Evolutionary conservation across 2,329 filamentous ascomycete genomes (phyloP), one percentile per base, ranked within the genome.

Genomic region (Colletotrichum sp.): DNA sequence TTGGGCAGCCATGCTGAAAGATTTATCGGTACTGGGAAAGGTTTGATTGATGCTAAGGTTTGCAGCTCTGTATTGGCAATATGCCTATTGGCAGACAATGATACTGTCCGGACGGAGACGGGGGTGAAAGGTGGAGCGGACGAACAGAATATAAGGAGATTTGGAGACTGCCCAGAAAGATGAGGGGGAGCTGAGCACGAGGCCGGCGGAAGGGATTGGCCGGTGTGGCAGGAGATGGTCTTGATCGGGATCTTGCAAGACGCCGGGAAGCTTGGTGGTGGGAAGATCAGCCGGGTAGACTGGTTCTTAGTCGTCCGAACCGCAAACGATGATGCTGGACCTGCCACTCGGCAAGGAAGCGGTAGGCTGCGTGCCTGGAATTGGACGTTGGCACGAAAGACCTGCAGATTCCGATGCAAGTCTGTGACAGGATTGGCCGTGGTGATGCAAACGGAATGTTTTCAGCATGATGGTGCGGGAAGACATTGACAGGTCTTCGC

Each of bases 231-330:
- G 57, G 36, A 39, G 28, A 68, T 68, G 43, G 59, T 64, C 70
- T 34, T 68, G 73, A 73, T 73, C 73, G 64, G 36, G 70, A 75
- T 65, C 64, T 75, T 34, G 43, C 64, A 64, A 68, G 55, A 68
- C 48, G 30, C 68, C 34, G 68, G 55, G 39, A 68, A 30, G 63
- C 64, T 65, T 65, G 57, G 30, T 60, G 57, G 64, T 68, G 39
- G 43, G 59, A 57, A 68, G 70, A 68, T 75, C 64, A 48, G 52
- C 61, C 70, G 59, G 28, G 59, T 64, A 32, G 72, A 16, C 48
- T 36, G 64, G 36, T 21, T 36, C 52, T 55, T 52, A 63, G 57
- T 52, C 26, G 57, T 63, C 36, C 36, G 39, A 60, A 63, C 68
- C 59, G 68, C 57, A 70, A 70, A 63, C 57, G 57, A 63, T 70